These are phyloP conservation scores for Candida smagusa DNA, from an alignment of 1,139 yeast genomes.

Conservation along the genomic window DNA sequence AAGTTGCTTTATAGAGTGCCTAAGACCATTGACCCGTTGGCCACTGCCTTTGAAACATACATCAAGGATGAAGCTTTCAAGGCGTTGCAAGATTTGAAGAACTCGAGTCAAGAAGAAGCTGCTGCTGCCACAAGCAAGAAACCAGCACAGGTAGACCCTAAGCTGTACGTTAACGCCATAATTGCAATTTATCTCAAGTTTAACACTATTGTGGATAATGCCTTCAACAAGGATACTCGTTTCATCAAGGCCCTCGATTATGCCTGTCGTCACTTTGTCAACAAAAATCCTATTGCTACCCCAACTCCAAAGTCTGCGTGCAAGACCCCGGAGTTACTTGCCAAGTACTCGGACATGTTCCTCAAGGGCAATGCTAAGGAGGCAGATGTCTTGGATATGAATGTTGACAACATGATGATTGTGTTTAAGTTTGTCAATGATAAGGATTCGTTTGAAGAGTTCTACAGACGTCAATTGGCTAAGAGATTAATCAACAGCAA, in stretches of 20 bases:
- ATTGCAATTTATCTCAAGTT: conserved; percentile 67
- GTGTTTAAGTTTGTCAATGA: conserved; percentile 87
- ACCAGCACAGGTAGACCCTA: conserved; percentile 53
- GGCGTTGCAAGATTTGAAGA: conserved; percentile 64
- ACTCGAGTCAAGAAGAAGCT: conserved; percentile 37
- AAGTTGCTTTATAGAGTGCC: conserved; percentile 71
- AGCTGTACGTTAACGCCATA: conserved; percentile 73
- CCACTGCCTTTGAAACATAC: conserved; percentile 68
- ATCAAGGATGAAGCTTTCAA: conserved; percentile 71
- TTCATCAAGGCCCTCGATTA: conserved; percentile 86
- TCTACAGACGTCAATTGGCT: conserved; percentile 86
- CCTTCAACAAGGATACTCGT: conserved; percentile 73
- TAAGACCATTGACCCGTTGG: conserved; percentile 72
- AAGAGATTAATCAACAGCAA: conserved; percentile 84
- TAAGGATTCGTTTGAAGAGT: conserved; percentile 92
- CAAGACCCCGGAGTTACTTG: conserved; percentile 86
- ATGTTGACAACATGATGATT: conserved; percentile 79
- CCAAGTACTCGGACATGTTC: conserved; percentile 82
- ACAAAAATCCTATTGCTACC: conserved; percentile 75
- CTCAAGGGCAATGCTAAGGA: conserved; percentile 74
- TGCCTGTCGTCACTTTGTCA: conserved; percentile 84
- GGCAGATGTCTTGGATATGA: conserved; percentile 68
- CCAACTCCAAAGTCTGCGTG: conserved; percentile 50
- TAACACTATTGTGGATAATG: conserved; percentile 60
- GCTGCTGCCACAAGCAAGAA: conserved; percentile 5